phyloP scores from a whole-genome alignment of 108 stramenopile genomes.

The Skeletonema costatum region DNA sequence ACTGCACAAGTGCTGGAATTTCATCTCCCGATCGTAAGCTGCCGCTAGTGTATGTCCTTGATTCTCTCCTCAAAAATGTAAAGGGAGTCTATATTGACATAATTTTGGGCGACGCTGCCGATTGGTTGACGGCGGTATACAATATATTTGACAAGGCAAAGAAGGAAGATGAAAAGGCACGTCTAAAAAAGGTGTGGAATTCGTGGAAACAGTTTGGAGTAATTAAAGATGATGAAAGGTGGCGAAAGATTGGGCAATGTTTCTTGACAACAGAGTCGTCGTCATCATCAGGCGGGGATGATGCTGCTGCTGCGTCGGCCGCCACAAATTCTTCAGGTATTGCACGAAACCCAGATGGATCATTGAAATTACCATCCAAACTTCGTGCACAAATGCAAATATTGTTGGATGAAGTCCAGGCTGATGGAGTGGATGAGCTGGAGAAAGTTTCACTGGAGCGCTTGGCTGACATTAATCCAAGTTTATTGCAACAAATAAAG shows the following conservation, averaged over 20 bases:
- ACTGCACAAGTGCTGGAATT: conserved; percentile 11
- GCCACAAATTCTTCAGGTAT: conserved; percentile 9
- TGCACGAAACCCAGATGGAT: conserved; percentile 55
- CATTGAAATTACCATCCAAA: conserved; percentile 49
- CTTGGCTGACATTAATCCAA: conserved; percentile 80
- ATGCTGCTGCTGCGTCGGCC: conserved; percentile 12
- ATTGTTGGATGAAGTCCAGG: conserved; percentile 80
- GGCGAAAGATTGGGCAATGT: conserved; percentile 71
- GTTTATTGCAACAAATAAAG: conserved; percentile 72
- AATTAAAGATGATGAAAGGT: conserved; percentile 51
- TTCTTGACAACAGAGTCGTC: conserved; percentile 48
- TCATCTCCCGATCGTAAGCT: conserved; percentile 56
- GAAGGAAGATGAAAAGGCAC: conserved; percentile 45
- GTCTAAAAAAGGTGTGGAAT: conserved; percentile 79
- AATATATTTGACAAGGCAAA: conserved; percentile 47
- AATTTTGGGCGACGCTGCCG: conserved; percentile 67
- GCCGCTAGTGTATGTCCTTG: conserved; percentile 79
- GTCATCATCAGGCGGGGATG: conserved; percentile 1
- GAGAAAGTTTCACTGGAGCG: conserved; percentile 87
- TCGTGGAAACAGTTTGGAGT: conserved; percentile 70
- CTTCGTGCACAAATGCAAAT: conserved; percentile 79
- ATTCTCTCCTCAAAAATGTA: conserved; percentile 85
- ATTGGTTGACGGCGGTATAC: conserved; percentile 76
- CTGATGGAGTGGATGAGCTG: conserved; percentile 69
- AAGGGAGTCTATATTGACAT: conserved; percentile 70